Conservation (phyloP, 2,329 filamentous ascomycete species). For the Neonectria hederae region DNA sequence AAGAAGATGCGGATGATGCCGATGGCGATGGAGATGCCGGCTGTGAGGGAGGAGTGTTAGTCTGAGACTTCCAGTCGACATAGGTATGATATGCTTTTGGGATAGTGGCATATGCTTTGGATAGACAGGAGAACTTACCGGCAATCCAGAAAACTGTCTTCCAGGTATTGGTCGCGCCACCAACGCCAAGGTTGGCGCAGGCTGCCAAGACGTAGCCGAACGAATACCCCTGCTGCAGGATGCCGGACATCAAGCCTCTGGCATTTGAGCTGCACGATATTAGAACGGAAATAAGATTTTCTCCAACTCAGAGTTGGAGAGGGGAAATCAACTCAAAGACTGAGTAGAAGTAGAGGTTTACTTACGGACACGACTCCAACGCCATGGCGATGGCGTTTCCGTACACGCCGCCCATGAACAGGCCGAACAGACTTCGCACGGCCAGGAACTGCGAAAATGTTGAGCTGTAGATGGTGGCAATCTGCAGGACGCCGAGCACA, state of each 20-base stretch:
- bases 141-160: conserved; percentile 81
- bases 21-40: conserved; percentile 73
- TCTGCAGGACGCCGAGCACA: conserved; percentile 71
- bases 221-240: conserved; percentile 84
- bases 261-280: conserved; percentile 62
- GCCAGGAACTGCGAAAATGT: conserved; percentile 81
- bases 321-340: neutral
- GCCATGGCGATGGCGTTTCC: conserved; percentile 83
- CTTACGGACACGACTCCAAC: conserved; percentile 75
- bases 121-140: conserved; percentile 40
- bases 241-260: conserved; percentile 82
- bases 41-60: conserved; percentile 41
- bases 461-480: conserved; percentile 79
- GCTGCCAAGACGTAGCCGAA: conserved; percentile 84
- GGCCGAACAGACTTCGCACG: conserved; percentile 76
- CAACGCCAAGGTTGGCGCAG: conserved; percentile 77
- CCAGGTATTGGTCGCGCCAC: conserved; percentile 70
- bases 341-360: conserved; percentile 24
- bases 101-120: neutral
- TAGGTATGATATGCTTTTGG: no score
- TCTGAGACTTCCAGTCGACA: accelerated
- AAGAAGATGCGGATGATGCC: conserved; percentile 74
- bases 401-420: conserved; percentile 85
- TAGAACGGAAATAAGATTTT: conserved; percentile 32
- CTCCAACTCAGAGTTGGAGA: conserved; percentile 27